Base-by-base conservation (phyloP, 2,329 filamentous ascomycete species). In the Arthrobotrys iridis region DNA sequence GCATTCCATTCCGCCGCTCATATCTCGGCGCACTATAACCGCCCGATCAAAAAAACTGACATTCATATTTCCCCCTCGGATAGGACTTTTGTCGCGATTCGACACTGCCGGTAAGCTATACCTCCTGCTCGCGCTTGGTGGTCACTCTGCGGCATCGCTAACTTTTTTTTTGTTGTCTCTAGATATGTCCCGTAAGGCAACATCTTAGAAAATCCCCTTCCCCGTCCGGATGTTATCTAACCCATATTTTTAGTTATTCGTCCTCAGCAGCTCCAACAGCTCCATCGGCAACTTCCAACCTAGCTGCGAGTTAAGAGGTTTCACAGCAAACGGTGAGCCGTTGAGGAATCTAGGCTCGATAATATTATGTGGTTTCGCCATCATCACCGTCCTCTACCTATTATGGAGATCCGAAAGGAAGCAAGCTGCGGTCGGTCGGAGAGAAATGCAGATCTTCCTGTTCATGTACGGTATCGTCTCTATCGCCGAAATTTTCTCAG, bases 361-460 rank as follows among this genome's bases (percentile, higher is more conserved):
- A 81, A 78, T 99, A 48, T 82, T 98, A 41, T 91, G 88, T 77
- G 92, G 86, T 77, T 82, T 96, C 77, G 92, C 93, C 41, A 93
- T 99, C 79, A 80, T 88, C 20, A 84, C 87, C 6, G 85, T 90
- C 3, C 80, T 84, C 8, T 89, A 90, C 79, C 85, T 99, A 70
- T 80, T 98, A 82, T 88, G 90, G 83, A 87, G 88, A 78, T 96
- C 95, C 18, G 91, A 98, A 80, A 88, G 87, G 81, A 98, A 99
- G 84, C 90, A 91, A 82, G 95, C 95, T 66, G 95, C 95, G 66
- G 95, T 99, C 52, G 95, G 95, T 74, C 87, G 95, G 84, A 91
- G 95, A 82, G 95, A 99, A 83, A 98, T 99, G 88, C 95, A 99
- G 86, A 80, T 97, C 33, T 98, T 99, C 84, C 87, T 99, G 58